Evolutionary conservation across 768 basidiomycete species (phyloP), one percentile per base, ranked within the genome.

Genomic region (Boletus eberwhitei): DNA sequence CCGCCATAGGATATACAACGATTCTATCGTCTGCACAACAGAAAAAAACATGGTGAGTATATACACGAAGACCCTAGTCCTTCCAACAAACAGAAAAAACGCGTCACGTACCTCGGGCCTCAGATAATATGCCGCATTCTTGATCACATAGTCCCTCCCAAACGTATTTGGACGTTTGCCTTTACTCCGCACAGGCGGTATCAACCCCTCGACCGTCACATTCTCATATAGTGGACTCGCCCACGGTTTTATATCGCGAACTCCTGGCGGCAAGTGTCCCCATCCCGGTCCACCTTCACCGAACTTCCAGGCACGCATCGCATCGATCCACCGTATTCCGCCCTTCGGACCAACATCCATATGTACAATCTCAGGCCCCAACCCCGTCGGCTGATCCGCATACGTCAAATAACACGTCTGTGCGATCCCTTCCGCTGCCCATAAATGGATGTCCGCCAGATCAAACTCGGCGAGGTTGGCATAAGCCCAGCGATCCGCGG

Each of bases 401-500:
- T 90, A 90, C 39, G 78, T 77, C 21, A 84, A 57, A 73, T 82
- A 89, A 65, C 88, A 90, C 1, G 83, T 85, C 63, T 87, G 79
- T 24, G 85, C 84, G n/a, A 91, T 73, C 4, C 87, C 88, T 61
- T 88, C 78, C 0, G 88, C 89, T 8, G 83, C 88, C 83, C 86
- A 89, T 48, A 82, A 67, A 64, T 90, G 88, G 16, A 86, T 56
- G n/a, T 86, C 77, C 37, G 75, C 75, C 9, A 87, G 71, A 53
- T 81, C 74, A 55, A 80, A 80, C 8, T 67, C 61, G 14, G 71
- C 60, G 12, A 86, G 72, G 2, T 63, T 65, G 8, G 70, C 67
- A 42, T 72, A 74, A 13, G 74, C 77, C 16, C 12, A n/a, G 21
- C 53, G 64, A 31, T 65, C 55, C 12, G 29, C 16, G 4, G 68